Percentiles rank a stretch among this genome's conserved stretches.
phyloP scores from a whole-genome alignment of 495 filamentous ascomycete genomes.

The Trichoderma asperelloides region DNA sequence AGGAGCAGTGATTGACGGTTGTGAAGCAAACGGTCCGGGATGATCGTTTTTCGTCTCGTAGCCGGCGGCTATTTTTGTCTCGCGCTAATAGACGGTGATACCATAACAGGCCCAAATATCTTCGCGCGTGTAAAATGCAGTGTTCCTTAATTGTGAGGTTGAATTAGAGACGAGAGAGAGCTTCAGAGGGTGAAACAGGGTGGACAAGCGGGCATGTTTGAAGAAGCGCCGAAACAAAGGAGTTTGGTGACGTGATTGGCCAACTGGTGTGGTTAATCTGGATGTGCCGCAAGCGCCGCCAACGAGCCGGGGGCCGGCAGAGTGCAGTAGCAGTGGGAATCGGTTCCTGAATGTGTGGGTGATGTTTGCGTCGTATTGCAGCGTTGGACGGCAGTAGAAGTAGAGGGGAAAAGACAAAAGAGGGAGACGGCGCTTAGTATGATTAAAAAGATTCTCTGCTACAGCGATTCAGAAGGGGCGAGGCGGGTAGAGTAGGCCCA shows the following conservation, averaged over 20 bases:
- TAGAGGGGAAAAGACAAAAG: neutral
- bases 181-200: neutral
- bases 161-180: neutral
- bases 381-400: neutral
- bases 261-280: neutral
- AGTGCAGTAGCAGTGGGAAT: neutral
- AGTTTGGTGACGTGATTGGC: neutral
- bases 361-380: neutral
- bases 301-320: neutral
- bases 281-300: constrained; percentile 5
- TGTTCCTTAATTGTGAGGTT: neutral
- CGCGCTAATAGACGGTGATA: neutral
- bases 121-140: neutral
- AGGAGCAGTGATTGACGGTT: neutral
- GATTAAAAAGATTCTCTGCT: neutral
- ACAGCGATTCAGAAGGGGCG: neutral
- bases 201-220: constrained; percentile 8
- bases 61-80: constrained; percentile 4
- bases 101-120: neutral
- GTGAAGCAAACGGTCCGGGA: neutral
- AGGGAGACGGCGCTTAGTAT: constrained; percentile 1
- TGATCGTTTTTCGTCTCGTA: neutral
- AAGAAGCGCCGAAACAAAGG: constrained; percentile 8
- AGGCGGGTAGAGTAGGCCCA: neutral
- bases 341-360: neutral